Evolutionary conservation across 768 basidiomycete species (phyloP), one percentile per base, ranked within the genome.

Genomic region (Trametes gibbosa): DNA sequence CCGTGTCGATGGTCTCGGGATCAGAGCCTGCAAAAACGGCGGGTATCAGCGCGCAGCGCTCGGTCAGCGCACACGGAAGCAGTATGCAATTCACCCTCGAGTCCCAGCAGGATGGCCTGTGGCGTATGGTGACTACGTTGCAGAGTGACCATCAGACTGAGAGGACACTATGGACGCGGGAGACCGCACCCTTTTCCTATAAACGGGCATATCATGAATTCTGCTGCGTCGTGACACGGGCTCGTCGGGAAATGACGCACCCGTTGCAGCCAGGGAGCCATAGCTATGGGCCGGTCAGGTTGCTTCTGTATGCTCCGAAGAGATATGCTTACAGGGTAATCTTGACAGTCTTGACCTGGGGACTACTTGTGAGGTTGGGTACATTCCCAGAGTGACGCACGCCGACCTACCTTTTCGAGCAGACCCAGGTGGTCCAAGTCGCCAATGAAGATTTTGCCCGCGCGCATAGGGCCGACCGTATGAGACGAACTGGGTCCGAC

Each of bases 231-330:
- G 16, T 50, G 25, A 21, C 56, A 51, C 47, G 63, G 50, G 45
- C 12, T 17, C 10, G 37, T 9, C 24, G 21, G 24, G 50, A 17
- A 32, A 17, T 49, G 41, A 64, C 76, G 55, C 57, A 86, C 88
- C 94, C 66, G 96, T 98, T 7, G 96, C 95, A 3, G 96, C 95
- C 32, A 98, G 79, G 8, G 90, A 93, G 27, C 95, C 95, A 72
- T 96, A 95, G 34, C 50, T 40, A 46, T 56, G 32, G 41, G 45
- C 50, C 48, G 42, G 34, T 32, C 10, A 32, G 29, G 10, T 4
- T 32, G 10, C 29, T 32, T 32, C 29, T 32, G 29, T 4, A 42
- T 35, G 12, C 23, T 29, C 14, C 39, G 19, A 47, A 23, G 53
- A 50, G 10, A 16, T 48, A 32, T 48, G 69, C 85, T 70, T 70